Percentiles rank a stretch among this genome's conserved stretches.
These are phyloP conservation scores for Albatrellus ellisii DNA, from an alignment of 768 basidiomycete genomes.

Conservation along the genomic window DNA sequence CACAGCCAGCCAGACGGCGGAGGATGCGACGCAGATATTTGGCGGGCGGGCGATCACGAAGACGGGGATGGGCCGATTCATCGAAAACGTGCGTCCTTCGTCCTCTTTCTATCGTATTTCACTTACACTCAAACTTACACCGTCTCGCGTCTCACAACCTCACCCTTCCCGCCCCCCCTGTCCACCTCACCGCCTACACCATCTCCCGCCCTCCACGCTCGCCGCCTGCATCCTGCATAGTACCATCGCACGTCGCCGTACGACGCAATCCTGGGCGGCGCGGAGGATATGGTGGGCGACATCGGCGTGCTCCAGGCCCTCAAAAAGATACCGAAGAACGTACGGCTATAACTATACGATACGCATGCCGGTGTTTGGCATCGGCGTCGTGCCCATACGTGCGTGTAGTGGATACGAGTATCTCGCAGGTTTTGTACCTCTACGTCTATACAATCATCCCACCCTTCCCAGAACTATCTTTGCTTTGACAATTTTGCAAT, in stretches of 20 bases:
- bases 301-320: slow-evolving; percentile 63
- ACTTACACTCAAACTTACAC: too few relatives aligned
- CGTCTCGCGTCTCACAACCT: too few relatives aligned
- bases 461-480: too few relatives aligned
- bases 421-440: too few relatives aligned
- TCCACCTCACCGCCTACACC: too few relatives aligned
- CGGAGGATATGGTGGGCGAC: slow-evolving; percentile 63
- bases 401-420: too few relatives aligned
- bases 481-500: too few relatives aligned
- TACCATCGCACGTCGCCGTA: slow-evolving; percentile 77
- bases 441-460: too few relatives aligned
- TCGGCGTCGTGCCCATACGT: too few relatives aligned
- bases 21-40: slow-evolving; percentile 76
- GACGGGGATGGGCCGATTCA: slow-evolving; percentile 75
- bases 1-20: slow-evolving; percentile 51
- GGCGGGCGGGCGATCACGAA: slow-evolving; percentile 82
- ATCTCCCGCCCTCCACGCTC: too few relatives aligned
- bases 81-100: slow-evolving; percentile 63
- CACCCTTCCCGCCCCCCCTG: too few relatives aligned
- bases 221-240: slow-evolving; percentile 21
- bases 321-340: slow-evolving; percentile 49
- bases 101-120: neutral
- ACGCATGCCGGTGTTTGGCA: too few relatives aligned
- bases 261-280: slow-evolving; percentile 75
- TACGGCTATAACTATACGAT: slow-evolving; percentile 22